Conservation (phyloP, 768 basidiomycete genomes). For the Suillus subalutaceus region DNA sequence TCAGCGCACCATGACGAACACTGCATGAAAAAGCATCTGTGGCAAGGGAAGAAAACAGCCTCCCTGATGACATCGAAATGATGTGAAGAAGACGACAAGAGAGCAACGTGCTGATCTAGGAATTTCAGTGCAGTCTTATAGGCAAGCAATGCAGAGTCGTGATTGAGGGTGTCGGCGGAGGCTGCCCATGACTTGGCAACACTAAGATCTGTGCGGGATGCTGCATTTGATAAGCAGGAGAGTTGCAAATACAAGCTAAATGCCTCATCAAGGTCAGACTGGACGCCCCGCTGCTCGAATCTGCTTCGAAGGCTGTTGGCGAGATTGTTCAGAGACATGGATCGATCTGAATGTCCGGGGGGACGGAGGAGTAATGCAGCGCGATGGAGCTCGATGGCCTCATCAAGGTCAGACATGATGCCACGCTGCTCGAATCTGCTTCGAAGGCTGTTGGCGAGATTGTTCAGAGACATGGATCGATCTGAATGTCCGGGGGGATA, state of each 20-base stretch:
- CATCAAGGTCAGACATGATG: not conserved
- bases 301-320: fast-evolving
- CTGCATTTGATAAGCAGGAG: not conserved
- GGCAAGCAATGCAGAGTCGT: not conserved
- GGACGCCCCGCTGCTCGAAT: not conserved
- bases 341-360: not conserved
- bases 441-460: too few species aligned
- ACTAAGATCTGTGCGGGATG: not conserved
- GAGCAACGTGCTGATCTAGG: not conserved
- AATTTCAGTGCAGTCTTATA: not conserved
- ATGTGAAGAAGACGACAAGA: not conserved
- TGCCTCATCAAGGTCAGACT: not conserved
- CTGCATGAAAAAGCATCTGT: not conserved
- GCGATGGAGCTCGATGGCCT: not conserved
- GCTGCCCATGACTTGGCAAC: not conserved
- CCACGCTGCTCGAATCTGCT: too few species aligned
- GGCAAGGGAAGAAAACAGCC: not conserved
- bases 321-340: not conserved
- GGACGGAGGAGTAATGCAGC: not conserved
- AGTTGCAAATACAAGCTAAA: not conserved
- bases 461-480: too few species aligned
- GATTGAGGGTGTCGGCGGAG: not conserved
- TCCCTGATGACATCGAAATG: not conserved
- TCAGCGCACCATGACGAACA: not conserved
- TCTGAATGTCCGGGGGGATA: too few species aligned